phyloP scores from a whole-genome alignment of 2,329 filamentous ascomycete genomes.

The Penicillium sclerotiorum region DNA sequence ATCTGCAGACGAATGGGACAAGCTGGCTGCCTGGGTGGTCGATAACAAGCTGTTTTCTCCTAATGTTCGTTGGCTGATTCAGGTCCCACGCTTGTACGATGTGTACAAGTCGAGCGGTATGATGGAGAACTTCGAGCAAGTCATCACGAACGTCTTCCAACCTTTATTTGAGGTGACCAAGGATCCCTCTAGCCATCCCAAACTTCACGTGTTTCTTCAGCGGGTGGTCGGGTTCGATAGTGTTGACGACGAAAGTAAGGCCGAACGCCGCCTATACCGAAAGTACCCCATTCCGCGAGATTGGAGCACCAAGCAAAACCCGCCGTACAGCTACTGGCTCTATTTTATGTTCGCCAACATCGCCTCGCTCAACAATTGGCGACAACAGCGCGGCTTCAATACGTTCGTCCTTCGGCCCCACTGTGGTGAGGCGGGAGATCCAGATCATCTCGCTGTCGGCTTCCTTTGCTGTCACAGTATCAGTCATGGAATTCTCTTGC shows the following conservation, averaged over 20 bases:
- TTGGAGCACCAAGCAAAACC: conserved; percentile 93
- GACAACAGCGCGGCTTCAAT: conserved; percentile 90
- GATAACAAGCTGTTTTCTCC: conserved; percentile 98
- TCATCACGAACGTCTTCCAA: conserved; percentile 88
- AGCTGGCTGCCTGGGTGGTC: conserved; percentile 93
- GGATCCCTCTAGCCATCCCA: conserved; percentile 82
- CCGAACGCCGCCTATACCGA: conserved; percentile 88
- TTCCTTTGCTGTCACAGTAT: conserved; percentile 95
- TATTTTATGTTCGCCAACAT: conserved; percentile 97
- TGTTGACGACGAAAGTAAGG: conserved; percentile 97
- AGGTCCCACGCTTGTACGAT: conserved; percentile 91
- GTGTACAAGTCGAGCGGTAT: conserved; percentile 89
- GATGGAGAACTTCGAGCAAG: conserved; percentile 87
- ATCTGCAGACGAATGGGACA: conserved; percentile 94
- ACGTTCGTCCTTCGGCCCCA: conserved; percentile 92
- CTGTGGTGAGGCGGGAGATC: conserved; percentile 95
- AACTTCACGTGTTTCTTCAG: conserved; percentile 92
- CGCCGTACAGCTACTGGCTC: conserved; percentile 98
- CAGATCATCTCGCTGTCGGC: conserved; percentile 90
- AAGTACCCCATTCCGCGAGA: conserved; percentile 90
- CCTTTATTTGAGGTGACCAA: conserved; percentile 93
- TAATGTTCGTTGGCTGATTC: conserved; percentile 96
- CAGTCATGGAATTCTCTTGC: conserved; percentile 86
- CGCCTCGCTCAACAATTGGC: conserved; percentile 86
- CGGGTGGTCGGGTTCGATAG: conserved; percentile 96